phyloP scores from a whole-genome alignment of 1,284 basidiomycete genomes.

The Trametes hirsuta region DNA sequence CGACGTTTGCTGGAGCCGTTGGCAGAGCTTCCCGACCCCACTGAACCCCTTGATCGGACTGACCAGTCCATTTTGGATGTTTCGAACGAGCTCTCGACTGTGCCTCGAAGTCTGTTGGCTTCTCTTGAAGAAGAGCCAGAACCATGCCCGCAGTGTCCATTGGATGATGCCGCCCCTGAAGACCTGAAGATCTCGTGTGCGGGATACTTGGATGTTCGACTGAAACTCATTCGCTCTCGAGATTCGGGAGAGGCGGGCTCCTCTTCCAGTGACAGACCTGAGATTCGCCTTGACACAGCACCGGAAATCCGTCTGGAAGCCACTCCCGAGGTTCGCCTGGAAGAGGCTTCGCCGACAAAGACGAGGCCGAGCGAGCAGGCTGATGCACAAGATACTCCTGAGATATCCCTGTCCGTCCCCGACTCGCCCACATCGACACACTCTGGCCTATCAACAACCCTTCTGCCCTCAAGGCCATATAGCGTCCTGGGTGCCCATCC shows the following conservation, averaged over 20 bases:
- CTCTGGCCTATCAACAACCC: conserved; percentile 44
- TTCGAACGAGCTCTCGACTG: conserved; percentile 58
- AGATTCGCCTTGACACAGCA: conserved; percentile 43
- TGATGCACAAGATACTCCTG: conserved; percentile 30
- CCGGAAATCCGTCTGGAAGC: conserved; percentile 49
- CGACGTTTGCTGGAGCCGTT: conserved; percentile 63
- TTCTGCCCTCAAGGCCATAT: conserved; percentile 54
- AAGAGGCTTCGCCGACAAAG: conserved; percentile 22
- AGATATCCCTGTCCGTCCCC: conserved; percentile 36
- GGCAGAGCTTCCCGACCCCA: conserved; percentile 48
- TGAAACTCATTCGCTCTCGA: conserved; percentile 47
- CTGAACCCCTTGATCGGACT: conserved; percentile 42
- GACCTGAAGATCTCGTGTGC: conserved; percentile 54
- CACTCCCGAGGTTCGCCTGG: conserved; percentile 26
- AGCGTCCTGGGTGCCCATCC: conserved; percentile 53
- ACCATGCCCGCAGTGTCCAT: conserved; percentile 47
- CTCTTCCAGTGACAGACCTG: conserved; percentile 45
- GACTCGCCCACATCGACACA: conserved; percentile 33
- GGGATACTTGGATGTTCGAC: conserved; percentile 54
- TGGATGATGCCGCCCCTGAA: conserved; percentile 54
- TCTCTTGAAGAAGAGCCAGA: conserved; percentile 59
- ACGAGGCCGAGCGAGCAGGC: neutral
- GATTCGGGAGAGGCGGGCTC: conserved; percentile 27
- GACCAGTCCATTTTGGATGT: conserved; percentile 56
- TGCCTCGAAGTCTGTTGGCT: conserved; percentile 55